Conservation (phyloP, 2,329 filamentous ascomycete species). For the Paradendryphiella salina region DNA sequence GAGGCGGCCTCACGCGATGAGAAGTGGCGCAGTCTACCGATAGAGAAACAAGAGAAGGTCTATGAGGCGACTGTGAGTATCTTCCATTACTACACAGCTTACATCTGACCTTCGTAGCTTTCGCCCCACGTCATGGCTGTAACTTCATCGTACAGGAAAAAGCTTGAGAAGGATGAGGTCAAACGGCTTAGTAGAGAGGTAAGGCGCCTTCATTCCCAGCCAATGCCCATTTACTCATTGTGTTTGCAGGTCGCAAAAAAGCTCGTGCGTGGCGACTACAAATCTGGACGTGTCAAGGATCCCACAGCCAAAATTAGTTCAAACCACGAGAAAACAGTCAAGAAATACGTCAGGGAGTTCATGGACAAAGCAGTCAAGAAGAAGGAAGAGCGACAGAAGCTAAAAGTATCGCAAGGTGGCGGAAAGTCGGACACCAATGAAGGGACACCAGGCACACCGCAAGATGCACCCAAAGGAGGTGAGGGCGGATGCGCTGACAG, state of each 20-base stretch:
- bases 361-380: slow-evolving; percentile 82
- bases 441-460: slow-evolving; percentile 28
- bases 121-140: slow-evolving; percentile 84
- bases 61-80: slow-evolving; percentile 86
- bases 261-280: slow-evolving; percentile 88
- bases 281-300: slow-evolving; percentile 81
- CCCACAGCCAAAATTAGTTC: slow-evolving; percentile 71
- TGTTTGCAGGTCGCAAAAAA: slow-evolving; percentile 70
- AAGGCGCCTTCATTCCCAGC: slow-evolving; percentile 1
- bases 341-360: slow-evolving; percentile 79
- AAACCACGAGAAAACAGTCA: slow-evolving; percentile 80
- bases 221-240: slow-evolving; percentile 13
- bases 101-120: slow-evolving; percentile 58
- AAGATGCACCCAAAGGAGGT: slow-evolving; percentile 5
- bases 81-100: neutral
- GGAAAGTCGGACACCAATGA: slow-evolving; percentile 19
- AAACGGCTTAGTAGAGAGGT: slow-evolving; percentile 68
- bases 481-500: slow-evolving; percentile 17
- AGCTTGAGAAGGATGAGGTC: slow-evolving; percentile 77
- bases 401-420: slow-evolving; percentile 52
- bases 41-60: slow-evolving; percentile 91
- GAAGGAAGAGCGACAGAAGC: slow-evolving; percentile 64
- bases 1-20: slow-evolving; percentile 59
- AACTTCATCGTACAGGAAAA: slow-evolving; percentile 82
- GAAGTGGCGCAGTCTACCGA: slow-evolving; percentile 69